Base-by-base conservation (phyloP, 1,139 yeast genomes). In the Torulaspora globosa region DNA sequence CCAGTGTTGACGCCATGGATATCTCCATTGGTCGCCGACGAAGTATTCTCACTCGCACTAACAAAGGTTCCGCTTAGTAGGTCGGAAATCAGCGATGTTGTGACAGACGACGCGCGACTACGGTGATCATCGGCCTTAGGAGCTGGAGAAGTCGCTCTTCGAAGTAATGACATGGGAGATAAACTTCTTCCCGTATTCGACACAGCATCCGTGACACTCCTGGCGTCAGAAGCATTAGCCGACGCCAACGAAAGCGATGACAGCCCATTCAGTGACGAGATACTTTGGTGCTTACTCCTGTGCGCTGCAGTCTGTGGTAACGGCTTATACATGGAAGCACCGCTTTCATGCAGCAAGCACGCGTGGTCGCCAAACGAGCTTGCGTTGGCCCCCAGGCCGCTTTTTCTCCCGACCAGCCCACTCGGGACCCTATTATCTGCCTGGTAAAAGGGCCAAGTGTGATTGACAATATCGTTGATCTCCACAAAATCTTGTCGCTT, bases 401-500 rank as follows among this genome's bases (percentile, higher is more conserved):
- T 23, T 14, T 37, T 42, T 10, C 44, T 48, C 8, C 51, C 47
- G 5, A 55, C 47, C 7, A 15, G 30, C 1, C 27, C 29, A n/a
- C 29, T 32, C 12, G 41, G 16, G 15, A 28, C 29, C 16, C 27
- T 45, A 16, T 37, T 41, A 33, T 58, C 58, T 3, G 54, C 58
- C 43, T 78, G 77, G 70, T 81, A 92, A 63, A 92, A 89, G 1
- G 96, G 95, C 98, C 98, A 92, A 4, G 87, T 81, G 62, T 92
- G 97, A 46, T 79, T 76, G 29, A 87, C 75, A 11, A 90, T 65
- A 48, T 79, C 85, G 52, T 76, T 78, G 21, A 75, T 65, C 59
- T 92, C 98, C 24, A 67, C 64, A 51, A 78, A 81, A 19, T 79
- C 83, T 21, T 72, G 71, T 58, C 80, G 80, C 61, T 85, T 87